Evolutionary conservation across 352 stramenopile species (phyloP), one percentile per base, ranked within the genome.

Genomic region (Pythium biforme): DNA sequence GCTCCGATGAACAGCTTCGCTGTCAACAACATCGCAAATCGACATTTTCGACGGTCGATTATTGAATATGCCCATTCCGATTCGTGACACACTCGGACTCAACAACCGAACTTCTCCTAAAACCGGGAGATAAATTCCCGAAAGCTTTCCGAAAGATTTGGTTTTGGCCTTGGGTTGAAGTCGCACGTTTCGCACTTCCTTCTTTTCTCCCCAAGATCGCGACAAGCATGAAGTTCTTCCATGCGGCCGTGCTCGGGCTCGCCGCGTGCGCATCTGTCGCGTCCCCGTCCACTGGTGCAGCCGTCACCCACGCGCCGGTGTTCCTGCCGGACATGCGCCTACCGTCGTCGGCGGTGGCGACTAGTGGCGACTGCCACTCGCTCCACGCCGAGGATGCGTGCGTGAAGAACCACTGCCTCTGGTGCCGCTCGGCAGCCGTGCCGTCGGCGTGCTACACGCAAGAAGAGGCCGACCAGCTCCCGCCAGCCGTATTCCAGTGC

Each of bases 381-480:
- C 68, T 79, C 61, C 73, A 70, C 48, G 59, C 64, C 27, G 71
- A 89, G 54, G 73, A 83, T 25, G 51, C 50, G 63, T 94, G 84
- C 33, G 26, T 90, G 12, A 29, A 68, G 29, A 75, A 66, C 43
- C 74, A 88, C 56, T 94, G 84, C 69, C 75, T 72, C 41, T 94
- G 84, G 84, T 94, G 84, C 69, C 64, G 79, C 62, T 90, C 77
- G 34, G 82, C 79, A 12, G 85, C 85, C n/a, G 85, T 94, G 43
- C 80, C 77, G n/a, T 92, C 85, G 29, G 79, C 79, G 37, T 94
- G 85, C 67, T 92, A 92, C 76, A 88, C 73, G 23, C 49, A 73
- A 19, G 72, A 87, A 17, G 85, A 94, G 60, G 82, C 85, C 23
- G 66, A 69, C 2, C 69, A 84, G 56, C 70, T 94, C 0, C 84